A percentile compares a stretch with the other conserved stretches of the same genome.
phyloP scores from a whole-genome alignment of 2,329 filamentous ascomycete species.

The Corinectria fuckeliana region DNA sequence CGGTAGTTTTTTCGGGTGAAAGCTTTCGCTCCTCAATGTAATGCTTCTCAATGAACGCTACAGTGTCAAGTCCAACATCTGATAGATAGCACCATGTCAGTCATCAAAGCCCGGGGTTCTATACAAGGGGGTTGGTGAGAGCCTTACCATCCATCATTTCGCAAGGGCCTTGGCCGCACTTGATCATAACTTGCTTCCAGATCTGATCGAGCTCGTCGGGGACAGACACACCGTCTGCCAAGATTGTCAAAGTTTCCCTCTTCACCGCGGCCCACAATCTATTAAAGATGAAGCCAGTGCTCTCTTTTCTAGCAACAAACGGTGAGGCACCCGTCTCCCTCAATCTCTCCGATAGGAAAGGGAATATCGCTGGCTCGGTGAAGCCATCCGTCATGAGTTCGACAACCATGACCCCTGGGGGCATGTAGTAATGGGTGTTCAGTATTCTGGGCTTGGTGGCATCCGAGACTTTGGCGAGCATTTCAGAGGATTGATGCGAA shows the following conservation, averaged over 20 bases:
- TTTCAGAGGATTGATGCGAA: conserved; percentile 57
- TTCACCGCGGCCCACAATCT: conserved; percentile 64
- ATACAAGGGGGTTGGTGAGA: too few species aligned
- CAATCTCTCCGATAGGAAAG: conserved; percentile 50
- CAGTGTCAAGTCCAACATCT: conserved; percentile 61
- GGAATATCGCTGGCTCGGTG: conserved; percentile 51
- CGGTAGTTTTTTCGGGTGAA: conserved; percentile 44
- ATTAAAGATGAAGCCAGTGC: conserved; percentile 62
- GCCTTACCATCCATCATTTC: conserved; percentile 13
- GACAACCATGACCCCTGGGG: conserved; percentile 52
- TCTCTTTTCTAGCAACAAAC: conserved; percentile 52
- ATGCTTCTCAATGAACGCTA: conserved; percentile 59
- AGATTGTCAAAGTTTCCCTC: conserved; percentile 55
- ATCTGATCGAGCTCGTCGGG: conserved; percentile 56
- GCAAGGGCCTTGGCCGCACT: too few species aligned
- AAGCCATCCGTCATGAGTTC: conserved; percentile 60
- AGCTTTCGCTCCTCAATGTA: conserved; percentile 58
- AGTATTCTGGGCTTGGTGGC: conserved; percentile 47
- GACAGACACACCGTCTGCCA: conserved; percentile 56
- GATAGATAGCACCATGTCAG: too few species aligned
- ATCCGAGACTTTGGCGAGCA: conserved; percentile 51
- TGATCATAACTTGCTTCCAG: conserved; percentile 51
- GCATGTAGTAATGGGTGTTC: conserved; percentile 61
- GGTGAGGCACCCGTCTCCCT: conserved; percentile 52
- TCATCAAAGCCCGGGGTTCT: too few species aligned